These are phyloP conservation scores for Mycena amicta DNA, from an alignment of 768 basidiomycete species.

Conservation along the genomic window DNA sequence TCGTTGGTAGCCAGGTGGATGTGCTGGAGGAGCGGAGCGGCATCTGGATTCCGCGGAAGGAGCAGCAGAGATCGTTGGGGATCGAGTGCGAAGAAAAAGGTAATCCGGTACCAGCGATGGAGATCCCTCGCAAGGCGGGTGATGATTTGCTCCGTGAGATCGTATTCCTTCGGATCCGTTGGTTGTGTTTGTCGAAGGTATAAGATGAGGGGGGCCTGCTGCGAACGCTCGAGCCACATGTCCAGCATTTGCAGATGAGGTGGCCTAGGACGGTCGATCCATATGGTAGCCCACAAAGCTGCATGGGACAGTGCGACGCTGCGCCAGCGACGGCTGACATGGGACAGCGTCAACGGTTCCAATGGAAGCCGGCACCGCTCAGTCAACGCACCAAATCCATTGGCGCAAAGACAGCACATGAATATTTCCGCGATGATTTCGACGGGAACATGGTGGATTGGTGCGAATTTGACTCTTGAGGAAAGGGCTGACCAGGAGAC, in stretches of 20 bases:
- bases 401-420: not conserved
- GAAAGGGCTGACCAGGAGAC: not conserved
- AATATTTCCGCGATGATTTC: conserved; percentile 19
- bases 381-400: conserved; percentile 11
- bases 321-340: conserved; percentile 29
- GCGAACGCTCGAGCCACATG: conserved; percentile 16
- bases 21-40: conserved; percentile 18
- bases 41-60: not conserved
- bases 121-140: conserved; percentile 6
- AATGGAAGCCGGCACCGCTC: not conserved
- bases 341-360: conserved; percentile 24
- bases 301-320: conserved; percentile 24
- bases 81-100: conserved; percentile 10
- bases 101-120: conserved; percentile 19
- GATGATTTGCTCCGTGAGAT: conserved; percentile 17
- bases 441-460: conserved; percentile 14
- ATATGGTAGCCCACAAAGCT: conserved; percentile 28
- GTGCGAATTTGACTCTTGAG: not conserved
- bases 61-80: conserved; percentile 9
- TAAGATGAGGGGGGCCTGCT: conserved; percentile 6
- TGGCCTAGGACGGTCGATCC: conserved; percentile 18
- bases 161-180: conserved; percentile 9
- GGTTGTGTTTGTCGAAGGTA: conserved; percentile 20
- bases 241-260: conserved; percentile 18
- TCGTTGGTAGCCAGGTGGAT: conserved; percentile 8